Conservation (phyloP, 2,329 filamentous ascomycete species). For the Aspergillus sergii region DNA sequence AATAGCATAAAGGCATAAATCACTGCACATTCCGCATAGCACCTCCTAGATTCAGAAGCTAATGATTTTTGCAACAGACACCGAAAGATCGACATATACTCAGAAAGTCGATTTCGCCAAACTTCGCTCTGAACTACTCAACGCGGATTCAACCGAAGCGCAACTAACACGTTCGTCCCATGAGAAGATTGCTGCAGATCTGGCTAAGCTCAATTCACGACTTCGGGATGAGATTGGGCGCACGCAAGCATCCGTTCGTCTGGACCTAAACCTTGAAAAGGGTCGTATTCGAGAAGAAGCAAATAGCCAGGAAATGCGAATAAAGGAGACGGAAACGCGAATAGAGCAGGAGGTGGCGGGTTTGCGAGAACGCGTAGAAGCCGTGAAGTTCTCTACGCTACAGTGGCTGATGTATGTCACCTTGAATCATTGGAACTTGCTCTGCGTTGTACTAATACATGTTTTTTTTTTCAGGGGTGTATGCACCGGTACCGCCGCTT, state of each 20-base stretch:
- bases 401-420: slow-evolving; percentile 93
- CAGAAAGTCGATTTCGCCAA: slow-evolving; percentile 98
- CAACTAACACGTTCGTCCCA: slow-evolving; percentile 86
- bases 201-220: slow-evolving; percentile 87
- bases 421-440: neutral
- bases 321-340: slow-evolving; percentile 97
- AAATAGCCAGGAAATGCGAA: slow-evolving; percentile 93
- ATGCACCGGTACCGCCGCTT: slow-evolving; percentile 66
- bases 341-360: slow-evolving; percentile 97
- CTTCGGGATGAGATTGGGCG: slow-evolving; percentile 91
- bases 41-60: neutral
- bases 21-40: slow-evolving; percentile 3
- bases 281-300: slow-evolving; percentile 95
- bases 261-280: slow-evolving; percentile 96
- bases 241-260: slow-evolving; percentile 86
- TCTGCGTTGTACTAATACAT: slow-evolving; percentile 28
- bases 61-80: slow-evolving; percentile 36
- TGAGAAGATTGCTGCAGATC: slow-evolving; percentile 89
- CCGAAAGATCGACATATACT: slow-evolving; percentile 61
- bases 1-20: neutral
- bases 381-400: slow-evolving; percentile 95
- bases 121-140: slow-evolving; percentile 88
- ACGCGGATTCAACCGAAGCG: slow-evolving; percentile 87
- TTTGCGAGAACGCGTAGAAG: slow-evolving; percentile 86
- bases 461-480: slow-evolving; percentile 54